Percentiles rank a stretch among this genome's conserved stretches.
Conservation (phyloP, 352 stramenopile genomes). For the Phytopythium litorale region DNA sequence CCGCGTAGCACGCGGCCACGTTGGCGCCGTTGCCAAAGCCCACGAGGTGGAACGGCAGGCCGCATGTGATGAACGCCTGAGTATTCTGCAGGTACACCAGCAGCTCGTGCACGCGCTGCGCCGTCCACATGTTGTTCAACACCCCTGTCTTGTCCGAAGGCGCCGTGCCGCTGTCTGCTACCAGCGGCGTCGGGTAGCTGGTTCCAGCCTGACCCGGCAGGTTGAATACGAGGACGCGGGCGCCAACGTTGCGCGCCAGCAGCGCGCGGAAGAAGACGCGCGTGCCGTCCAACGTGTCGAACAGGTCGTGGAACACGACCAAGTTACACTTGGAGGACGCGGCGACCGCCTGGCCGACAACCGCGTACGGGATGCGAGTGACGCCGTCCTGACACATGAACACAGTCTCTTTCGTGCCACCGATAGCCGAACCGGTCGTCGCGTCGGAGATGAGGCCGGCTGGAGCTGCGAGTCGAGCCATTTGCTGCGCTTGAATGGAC, state of each 20-base stretch:
- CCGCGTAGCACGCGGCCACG: conserved; percentile 69
- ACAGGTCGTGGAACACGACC: conserved; percentile 91
- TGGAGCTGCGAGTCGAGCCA: conserved; percentile 57
- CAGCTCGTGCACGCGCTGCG: conserved; percentile 81
- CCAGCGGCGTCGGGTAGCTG: conserved; percentile 30
- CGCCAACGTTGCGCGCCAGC: conserved; percentile 69
- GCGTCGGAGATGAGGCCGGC: conserved; percentile 32
- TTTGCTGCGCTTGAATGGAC: conserved; percentile 71
- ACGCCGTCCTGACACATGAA: conserved; percentile 76
- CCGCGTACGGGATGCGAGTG: conserved; percentile 79
- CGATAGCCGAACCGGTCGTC: neutral
- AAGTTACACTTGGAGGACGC: conserved; percentile 78
- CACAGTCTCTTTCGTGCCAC: conserved; percentile 21
- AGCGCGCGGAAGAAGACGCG: conserved; percentile 87
- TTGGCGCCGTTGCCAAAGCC: conserved; percentile 89
- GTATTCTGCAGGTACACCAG: conserved; percentile 74
- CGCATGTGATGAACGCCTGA: conserved; percentile 58
- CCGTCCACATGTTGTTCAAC: conserved; percentile 87
- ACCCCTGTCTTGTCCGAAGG: conserved; percentile 27
- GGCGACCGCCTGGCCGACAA: conserved; percentile 66
- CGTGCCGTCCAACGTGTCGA: conserved; percentile 90
- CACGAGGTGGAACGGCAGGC: conserved; percentile 82
- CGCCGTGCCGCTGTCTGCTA: conserved; percentile 3
- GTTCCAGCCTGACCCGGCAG: conserved; percentile 87
- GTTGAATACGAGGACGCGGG: conserved; percentile 90